Percentiles rank a stretch among this genome's conserved stretches.
These are phyloP conservation scores for Nidularia pulvinata DNA, from an alignment of 768 basidiomycete genomes.

Conservation along the genomic window DNA sequence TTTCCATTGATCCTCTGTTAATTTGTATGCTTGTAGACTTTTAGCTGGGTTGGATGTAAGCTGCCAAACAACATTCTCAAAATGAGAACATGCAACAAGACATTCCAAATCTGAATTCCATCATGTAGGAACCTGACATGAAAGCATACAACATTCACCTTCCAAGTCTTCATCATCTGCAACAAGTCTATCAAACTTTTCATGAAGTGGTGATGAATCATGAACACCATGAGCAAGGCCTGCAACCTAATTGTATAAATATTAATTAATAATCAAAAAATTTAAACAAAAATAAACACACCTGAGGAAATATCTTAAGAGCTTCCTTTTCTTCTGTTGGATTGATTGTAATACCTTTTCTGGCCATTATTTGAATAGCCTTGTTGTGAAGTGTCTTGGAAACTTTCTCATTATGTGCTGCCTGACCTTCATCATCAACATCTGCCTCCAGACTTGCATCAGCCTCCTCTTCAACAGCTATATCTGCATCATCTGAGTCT, in stretches of 20 bases:
- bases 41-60: constrained; percentile 14
- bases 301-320: constrained; percentile 9
- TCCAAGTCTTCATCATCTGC: constrained; percentile 4
- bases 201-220: constrained; percentile 15
- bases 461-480: background rate
- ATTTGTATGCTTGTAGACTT: constrained; percentile 13
- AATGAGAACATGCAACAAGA: constrained; percentile 18
- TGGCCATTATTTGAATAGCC: constrained; percentile 7
- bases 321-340: constrained; percentile 4
- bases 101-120: constrained; percentile 27
- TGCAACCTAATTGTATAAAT: constrained; percentile 4
- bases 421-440: too few relatives aligned
- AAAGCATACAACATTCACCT: constrained; percentile 11
- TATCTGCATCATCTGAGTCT: constrained; percentile 1
- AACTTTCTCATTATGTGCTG: constrained; percentile 5
- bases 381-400: constrained; percentile 3
- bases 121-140: constrained; percentile 18
- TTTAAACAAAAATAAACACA: background rate
- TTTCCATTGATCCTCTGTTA: constrained; percentile 19
- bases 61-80: constrained; percentile 4
- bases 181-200: constrained; percentile 19
- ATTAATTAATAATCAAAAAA: background rate
- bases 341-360: constrained; percentile 3
- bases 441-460: too few relatives aligned
- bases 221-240: constrained; percentile 20